Base-by-base conservation (phyloP, 345 rosid species). In the Eucalyptus sp. region DNA sequence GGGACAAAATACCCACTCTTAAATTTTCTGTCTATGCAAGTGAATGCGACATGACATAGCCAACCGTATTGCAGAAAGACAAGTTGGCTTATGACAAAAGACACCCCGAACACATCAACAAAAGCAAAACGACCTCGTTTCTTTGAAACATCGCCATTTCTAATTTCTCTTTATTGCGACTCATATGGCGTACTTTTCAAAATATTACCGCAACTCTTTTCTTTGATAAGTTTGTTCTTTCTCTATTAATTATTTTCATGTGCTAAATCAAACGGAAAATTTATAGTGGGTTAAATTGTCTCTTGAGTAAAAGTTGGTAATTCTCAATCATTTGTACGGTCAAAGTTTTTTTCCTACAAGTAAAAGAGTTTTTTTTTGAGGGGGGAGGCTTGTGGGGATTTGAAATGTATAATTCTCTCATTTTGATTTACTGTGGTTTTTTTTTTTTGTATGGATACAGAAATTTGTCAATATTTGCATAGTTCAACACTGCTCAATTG, bases 101-200 rank as follows among this genome's bases (percentile, higher is more conserved):
- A 29, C 33, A n/a, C 20, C 43, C 33, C 5, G 3, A 17, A 16
- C 12, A 31, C 43, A 66, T 66, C 41, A 66, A 37, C 41, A 33
- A 33, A 68, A 17, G 80, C 24, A 68, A 68, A 68, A 68, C 7
- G 24, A 5, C 25, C 80, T 10, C 18, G 44, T 17, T 68, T 66
- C 76, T n/a, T 15, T 0, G 37, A 66, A 66, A 1, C 10, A 16
- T 8, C 13, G 2, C 5, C 25, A 2, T 71, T 71, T 71, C 44
- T 71, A 9, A 33, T 71, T 33, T 33, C 25, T 33, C 44, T 71
- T 71, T 33, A 68, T 68, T 33, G 20, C 44, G 1, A 68, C 44
- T 68, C 20, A 68, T 16, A 66, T 31, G 5, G 41, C 80, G 1
- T 68, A 5, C 24, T 33, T 68, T 68, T 68, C 4, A 17, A 68